A percentile compares a stretch with the other conserved stretches of the same genome.
These are phyloP conservation scores for Phytophthora pisi DNA, from an alignment of 352 stramenopile species.

Conservation along the genomic window DNA sequence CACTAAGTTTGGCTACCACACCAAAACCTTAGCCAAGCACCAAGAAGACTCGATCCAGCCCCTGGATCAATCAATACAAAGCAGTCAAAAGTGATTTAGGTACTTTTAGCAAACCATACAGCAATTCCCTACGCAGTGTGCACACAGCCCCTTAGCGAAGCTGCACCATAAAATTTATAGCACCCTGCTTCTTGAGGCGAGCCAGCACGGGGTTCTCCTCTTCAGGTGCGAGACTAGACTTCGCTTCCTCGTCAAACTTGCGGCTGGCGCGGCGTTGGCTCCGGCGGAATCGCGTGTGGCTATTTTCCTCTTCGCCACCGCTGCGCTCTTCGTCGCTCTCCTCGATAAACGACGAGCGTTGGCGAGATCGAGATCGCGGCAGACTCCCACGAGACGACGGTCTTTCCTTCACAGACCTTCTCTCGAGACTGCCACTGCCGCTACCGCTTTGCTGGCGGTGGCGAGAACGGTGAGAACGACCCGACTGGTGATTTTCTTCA, in stretches of 20 bases:
- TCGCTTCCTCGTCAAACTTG: slow-evolving; percentile 57
- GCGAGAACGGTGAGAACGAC: slow-evolving; percentile 16
- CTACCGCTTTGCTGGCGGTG: slow-evolving; percentile 36
- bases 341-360: slow-evolving; percentile 38
- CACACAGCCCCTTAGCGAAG: slow-evolving; percentile 36
- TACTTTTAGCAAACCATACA: slow-evolving; percentile 31
- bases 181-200: slow-evolving; percentile 79
- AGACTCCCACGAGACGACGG: slow-evolving; percentile 27
- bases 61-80: slow-evolving; percentile 3
- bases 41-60: neutral
- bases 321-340: slow-evolving; percentile 36
- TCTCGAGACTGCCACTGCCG: slow-evolving; percentile 31
- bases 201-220: slow-evolving; percentile 76
- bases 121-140: slow-evolving; percentile 37
- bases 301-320: slow-evolving; percentile 34
- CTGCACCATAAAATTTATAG: slow-evolving; percentile 86
- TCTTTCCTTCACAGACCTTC: slow-evolving; percentile 20
- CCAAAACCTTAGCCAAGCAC: neutral
- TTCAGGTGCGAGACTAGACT: slow-evolving; percentile 27
- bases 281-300: slow-evolving; percentile 38
- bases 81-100: slow-evolving; percentile 28
- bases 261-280: slow-evolving; percentile 50
- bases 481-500: slow-evolving; percentile 24
- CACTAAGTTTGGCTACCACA: slow-evolving; percentile 12
- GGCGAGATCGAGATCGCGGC: slow-evolving; percentile 26